A percentile compares a stretch with the other conserved stretches of the same genome.
phyloP scores from a whole-genome alignment of 768 basidiomycete genomes.

The Russula ochroleuca region DNA sequence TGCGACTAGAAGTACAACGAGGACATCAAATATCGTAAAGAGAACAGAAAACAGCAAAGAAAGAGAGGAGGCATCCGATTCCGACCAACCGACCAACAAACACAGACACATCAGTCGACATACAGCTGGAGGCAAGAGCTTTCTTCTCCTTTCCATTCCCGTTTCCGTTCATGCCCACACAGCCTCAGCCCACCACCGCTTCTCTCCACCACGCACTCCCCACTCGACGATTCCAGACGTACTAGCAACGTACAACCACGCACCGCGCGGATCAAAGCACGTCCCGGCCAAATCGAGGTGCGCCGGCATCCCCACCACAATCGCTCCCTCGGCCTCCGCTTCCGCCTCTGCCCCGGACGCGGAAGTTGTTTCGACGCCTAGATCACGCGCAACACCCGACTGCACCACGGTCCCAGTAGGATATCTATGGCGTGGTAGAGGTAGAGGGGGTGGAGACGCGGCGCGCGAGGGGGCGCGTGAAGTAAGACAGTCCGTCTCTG shows the following conservation, averaged over 20 bases:
- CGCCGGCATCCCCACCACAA: constrained; percentile 26
- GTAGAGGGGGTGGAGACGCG: constrained; percentile 46
- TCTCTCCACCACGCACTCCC: constrained; percentile 65
- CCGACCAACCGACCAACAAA: no score
- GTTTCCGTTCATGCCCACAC: constrained; percentile 38
- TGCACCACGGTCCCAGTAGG: background rate
- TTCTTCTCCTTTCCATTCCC: background rate
- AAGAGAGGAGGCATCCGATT: background rate
- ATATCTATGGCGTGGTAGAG: constrained; percentile 36
- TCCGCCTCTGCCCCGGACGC: constrained; percentile 1
- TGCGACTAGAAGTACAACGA: constrained; percentile 3
- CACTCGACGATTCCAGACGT: constrained; percentile 70
- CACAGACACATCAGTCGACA: no score
- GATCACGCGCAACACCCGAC: constrained; percentile 4
- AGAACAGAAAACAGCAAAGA: background rate
- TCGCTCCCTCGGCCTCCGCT: constrained; percentile 7
- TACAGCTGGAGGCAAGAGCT: background rate
- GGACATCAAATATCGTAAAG: background rate
- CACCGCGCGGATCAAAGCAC: constrained; percentile 69
- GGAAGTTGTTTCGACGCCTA: background rate
- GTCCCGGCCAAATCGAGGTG: constrained; percentile 62
- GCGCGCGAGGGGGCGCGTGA: constrained; percentile 45
- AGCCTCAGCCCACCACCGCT: constrained; percentile 64
- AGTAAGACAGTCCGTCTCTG: constrained; percentile 51
- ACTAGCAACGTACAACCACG: constrained; percentile 64